Conservation (phyloP, 2,329 filamentous ascomycete genomes). For the Penicillium thymicola region DNA sequence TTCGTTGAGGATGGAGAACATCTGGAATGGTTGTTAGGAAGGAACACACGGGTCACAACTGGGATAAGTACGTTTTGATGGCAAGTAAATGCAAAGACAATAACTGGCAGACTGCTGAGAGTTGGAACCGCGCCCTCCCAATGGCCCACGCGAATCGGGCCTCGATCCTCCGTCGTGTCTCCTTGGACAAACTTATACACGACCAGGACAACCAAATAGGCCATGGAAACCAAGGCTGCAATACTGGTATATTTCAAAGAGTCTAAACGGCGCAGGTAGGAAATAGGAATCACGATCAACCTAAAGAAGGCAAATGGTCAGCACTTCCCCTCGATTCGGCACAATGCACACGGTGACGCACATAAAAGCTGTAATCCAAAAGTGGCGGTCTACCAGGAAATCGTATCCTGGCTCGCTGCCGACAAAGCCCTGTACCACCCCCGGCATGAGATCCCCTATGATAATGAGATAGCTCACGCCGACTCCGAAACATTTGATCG, state of each 20-base stretch:
- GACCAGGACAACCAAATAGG: conserved; percentile 87
- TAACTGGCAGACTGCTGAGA: conserved; percentile 84
- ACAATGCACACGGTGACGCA: conserved; percentile 29
- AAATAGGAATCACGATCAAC: conserved; percentile 89
- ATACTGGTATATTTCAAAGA: conserved; percentile 97
- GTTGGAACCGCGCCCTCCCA: conserved; percentile 78
- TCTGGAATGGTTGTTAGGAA: conserved; percentile 52
- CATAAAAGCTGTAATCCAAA: conserved; percentile 99
- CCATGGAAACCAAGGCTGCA: conserved; percentile 85
- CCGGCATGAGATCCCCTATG: conserved; percentile 97
- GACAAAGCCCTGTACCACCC: conserved; percentile 79
- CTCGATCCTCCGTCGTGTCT: conserved; percentile 71
- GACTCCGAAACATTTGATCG: conserved; percentile 96
- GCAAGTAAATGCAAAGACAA: conserved; percentile 99
- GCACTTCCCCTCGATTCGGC: background rate
- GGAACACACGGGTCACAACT: background rate
- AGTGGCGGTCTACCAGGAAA: conserved; percentile 84
- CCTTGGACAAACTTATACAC: conserved; percentile 83
- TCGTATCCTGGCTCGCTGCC: conserved; percentile 59
- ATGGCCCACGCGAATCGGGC: conserved; percentile 69
- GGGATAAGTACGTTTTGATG: conserved; percentile 79
- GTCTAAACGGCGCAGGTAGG: conserved; percentile 85
- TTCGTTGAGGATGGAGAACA: conserved; percentile 98
- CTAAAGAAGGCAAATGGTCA: conserved; percentile 38
- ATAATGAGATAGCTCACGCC: conserved; percentile 98